These are phyloP conservation scores for Candida sanyaensis DNA, from an alignment of 1,139 yeast genomes.

Conservation along the genomic window DNA sequence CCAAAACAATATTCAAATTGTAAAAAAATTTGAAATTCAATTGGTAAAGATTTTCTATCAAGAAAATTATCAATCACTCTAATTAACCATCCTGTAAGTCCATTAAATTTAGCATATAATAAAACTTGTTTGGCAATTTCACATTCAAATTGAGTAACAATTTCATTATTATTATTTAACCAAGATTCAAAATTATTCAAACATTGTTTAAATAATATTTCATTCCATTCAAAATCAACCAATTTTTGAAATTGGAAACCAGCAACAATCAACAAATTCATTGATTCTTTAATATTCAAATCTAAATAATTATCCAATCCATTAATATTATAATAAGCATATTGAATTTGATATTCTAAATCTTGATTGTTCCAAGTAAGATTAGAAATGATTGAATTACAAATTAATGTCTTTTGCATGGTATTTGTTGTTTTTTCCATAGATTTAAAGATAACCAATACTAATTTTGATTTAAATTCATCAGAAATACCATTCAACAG, in stretches of 20 bases:
- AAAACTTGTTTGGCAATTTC: constrained; percentile 32
- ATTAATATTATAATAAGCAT: constrained; percentile 23
- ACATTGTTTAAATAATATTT: constrained; percentile 14
- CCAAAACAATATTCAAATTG: constrained; percentile 18
- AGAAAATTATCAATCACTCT: constrained; percentile 18
- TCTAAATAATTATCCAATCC: constrained; percentile 20
- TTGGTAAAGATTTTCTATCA: constrained; percentile 9
- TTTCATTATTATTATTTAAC: background rate
- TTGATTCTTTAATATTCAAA: constrained; percentile 5
- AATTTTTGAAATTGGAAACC: constrained; percentile 24
- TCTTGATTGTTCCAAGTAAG: constrained; percentile 14
- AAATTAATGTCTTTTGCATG: constrained; percentile 14
- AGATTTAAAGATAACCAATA: constrained; percentile 9
- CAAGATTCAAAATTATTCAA: constrained; percentile 10
- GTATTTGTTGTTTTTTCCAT: constrained; percentile 16
- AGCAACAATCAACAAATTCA: constrained; percentile 16
- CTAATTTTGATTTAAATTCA: constrained; percentile 7
- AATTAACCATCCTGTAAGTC: constrained; percentile 29
- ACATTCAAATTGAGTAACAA: constrained; percentile 22
- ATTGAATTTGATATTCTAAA: constrained; percentile 16
- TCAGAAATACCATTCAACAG: constrained; percentile 4
- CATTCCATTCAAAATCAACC: constrained; percentile 24
- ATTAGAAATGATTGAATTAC: constrained; percentile 17
- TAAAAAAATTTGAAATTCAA: constrained; percentile 13
- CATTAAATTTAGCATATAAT: constrained; percentile 37